These are phyloP conservation scores for Phoma sp. DNA, from an alignment of 2,329 filamentous ascomycete genomes.

Conservation along the genomic window DNA sequence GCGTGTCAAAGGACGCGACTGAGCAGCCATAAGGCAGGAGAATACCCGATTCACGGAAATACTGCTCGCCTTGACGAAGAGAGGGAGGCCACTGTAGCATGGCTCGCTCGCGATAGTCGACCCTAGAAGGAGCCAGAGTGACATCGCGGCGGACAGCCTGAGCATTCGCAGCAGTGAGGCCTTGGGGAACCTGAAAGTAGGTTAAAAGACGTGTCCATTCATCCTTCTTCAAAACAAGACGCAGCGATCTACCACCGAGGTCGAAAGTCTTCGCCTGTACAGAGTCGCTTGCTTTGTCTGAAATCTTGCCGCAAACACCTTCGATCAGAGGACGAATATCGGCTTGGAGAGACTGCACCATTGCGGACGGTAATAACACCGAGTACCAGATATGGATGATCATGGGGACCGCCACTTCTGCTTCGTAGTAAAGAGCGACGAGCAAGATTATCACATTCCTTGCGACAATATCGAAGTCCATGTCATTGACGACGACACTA, in stretches of 20 bases:
- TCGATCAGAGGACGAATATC: slow-evolving; percentile 44
- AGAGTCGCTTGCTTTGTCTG: slow-evolving; percentile 25
- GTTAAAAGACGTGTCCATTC: not conserved
- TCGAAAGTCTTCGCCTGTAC: not conserved
- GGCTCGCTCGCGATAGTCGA: too few species aligned
- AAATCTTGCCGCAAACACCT: slow-evolving; percentile 44
- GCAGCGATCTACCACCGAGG: not conserved
- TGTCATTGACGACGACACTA: slow-evolving; percentile 51
- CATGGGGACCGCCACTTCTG: slow-evolving; percentile 32
- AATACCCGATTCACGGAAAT: too few species aligned
- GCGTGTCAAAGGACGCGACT: too few species aligned
- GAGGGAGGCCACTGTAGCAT: too few species aligned
- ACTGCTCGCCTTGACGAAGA: too few species aligned
- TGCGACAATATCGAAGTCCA: slow-evolving; percentile 48
- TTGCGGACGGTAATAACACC: slow-evolving; percentile 36
- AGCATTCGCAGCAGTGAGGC: not conserved
- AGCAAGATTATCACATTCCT: slow-evolving; percentile 54
- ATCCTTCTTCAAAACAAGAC: not conserved
- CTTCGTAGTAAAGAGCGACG: slow-evolving; percentile 31
- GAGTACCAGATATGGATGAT: slow-evolving; percentile 60
- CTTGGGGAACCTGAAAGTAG: not conserved
- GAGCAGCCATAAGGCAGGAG: too few species aligned
- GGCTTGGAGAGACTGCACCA: slow-evolving; percentile 31
- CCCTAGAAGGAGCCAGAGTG: not conserved
- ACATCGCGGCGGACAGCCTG: not conserved